Conservation (phyloP, 164 flowering plant genomes). For the Pachysandra terminalis region DNA sequence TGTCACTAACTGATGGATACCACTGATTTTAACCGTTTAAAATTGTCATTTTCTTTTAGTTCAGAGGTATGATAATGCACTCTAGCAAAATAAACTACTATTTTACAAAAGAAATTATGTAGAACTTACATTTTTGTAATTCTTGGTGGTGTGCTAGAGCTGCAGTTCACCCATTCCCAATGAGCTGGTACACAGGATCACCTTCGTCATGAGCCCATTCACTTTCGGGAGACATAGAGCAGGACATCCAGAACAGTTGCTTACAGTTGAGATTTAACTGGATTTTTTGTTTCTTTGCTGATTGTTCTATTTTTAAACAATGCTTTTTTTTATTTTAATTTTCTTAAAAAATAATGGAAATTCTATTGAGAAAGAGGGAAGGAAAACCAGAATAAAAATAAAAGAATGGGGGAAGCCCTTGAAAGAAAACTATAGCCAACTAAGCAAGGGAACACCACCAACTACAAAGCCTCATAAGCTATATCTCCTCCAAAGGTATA, state of each 20-base stretch:
- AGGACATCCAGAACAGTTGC: constrained; percentile 48
- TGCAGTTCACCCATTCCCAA: constrained; percentile 91
- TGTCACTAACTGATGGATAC: too few relatives aligned
- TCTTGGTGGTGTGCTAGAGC: constrained; percentile 64
- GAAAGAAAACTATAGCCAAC: too few relatives aligned
- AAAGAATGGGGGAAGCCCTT: too few relatives aligned
- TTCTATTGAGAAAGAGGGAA: too few relatives aligned
- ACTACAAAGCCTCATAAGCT: too few relatives aligned
- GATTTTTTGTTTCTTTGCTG: too few relatives aligned
- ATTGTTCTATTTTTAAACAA: too few relatives aligned
- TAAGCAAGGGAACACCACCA: too few relatives aligned
- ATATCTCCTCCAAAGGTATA: too few relatives aligned
- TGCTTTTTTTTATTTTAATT: too few relatives aligned
- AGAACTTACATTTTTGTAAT: constrained; percentile 65
- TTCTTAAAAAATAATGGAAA: too few relatives aligned
- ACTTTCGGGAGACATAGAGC: constrained; percentile 38
- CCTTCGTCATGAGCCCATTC: constrained; percentile 51
- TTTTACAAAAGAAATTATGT: background rate
- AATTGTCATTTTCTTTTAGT: background rate
- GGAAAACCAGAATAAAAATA: too few relatives aligned
- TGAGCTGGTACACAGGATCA: constrained; percentile 80
- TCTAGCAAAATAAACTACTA: background rate
- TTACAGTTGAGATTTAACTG: constrained; percentile 29
- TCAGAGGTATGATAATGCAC: background rate
- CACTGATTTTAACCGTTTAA: background rate